Base-by-base conservation (phyloP, 1,139 yeast genomes). In the Kodamaea sp. region DNA sequence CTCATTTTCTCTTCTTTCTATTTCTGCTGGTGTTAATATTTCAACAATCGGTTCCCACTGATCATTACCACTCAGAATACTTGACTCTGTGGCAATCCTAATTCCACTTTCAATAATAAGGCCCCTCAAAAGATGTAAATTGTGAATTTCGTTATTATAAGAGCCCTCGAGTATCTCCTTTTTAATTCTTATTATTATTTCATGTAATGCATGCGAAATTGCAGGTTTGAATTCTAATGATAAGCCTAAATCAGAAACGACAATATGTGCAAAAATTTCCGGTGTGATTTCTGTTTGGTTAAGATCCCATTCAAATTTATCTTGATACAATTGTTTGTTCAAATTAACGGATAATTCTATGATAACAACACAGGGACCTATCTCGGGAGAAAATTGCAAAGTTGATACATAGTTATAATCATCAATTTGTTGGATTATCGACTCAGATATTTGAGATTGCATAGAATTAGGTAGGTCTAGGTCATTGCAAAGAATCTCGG, bases 271-370 rank as follows among this genome's bases (percentile, higher is more conserved):
- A 67, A 92, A 92, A 36, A 66, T 67, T 56, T 89, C 96, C 0
- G 98, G 97, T 0, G 94, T 79, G 6, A 84, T 59, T 1, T 71
- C 65, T n/a, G 73, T 68, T 47, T 81, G 80, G 24, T 65, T 70
- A 44, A 92, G 67, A 56, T 92, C 95, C 97, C 98, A 92, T 60
- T 92, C 98, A 49, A 92, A 84, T 56, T 86, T 84, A 63, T 92
- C 99, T 53, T 90, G 96, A 54, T 84, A 88, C 35, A 90, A 72
- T 52, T 82, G 83, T 54, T 86, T 86, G 51, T 89, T 89, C 46
- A 92, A 69, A 57, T 84, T 88, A 31, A 94, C 89, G 9, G 94
- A 82, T 37, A 92, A 63, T 48, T 88, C 87, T 31, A 92, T 76
- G 6, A 92, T 75, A 5, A 87, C 95, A 51, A 85, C 94, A 45